These are phyloP conservation scores for Condylostoma magnum DNA, from an alignment of 169 alveolate species.

Conservation along the genomic window DNA sequence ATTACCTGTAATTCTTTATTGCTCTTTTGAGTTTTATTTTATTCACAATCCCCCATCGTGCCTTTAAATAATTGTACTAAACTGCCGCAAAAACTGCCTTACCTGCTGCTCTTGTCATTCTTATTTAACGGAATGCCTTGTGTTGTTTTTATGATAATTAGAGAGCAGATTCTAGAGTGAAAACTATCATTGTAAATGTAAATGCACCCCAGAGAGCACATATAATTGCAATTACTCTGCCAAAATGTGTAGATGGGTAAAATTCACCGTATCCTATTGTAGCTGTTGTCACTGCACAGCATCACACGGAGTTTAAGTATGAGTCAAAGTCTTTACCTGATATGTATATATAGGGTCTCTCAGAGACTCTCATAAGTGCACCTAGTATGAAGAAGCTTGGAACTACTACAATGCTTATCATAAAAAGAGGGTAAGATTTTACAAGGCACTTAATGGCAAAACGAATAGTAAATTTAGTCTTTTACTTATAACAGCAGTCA, in stretches of 20 bases:
- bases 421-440: slow-evolving; percentile 13
- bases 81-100: too few relatives aligned
- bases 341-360: slow-evolving; percentile 30
- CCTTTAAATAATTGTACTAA: too few relatives aligned
- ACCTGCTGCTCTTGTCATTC: neutral
- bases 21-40: too few relatives aligned
- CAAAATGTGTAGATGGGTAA: slow-evolving; percentile 22
- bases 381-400: slow-evolving; percentile 7
- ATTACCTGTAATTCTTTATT: too few relatives aligned
- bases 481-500: neutral
- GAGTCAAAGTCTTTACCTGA: slow-evolving; percentile 15
- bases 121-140: neutral
- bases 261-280: slow-evolving; percentile 31
- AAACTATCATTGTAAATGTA: slow-evolving; percentile 23
- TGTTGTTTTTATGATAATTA: slow-evolving; percentile 6
- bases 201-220: slow-evolving; percentile 31
- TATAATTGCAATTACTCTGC: slow-evolving; percentile 12
- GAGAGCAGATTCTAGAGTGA: slow-evolving; percentile 1
- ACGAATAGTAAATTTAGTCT: neutral
- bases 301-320: neutral
- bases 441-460: slow-evolving; percentile 5
- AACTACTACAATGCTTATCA: neutral
- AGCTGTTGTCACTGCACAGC: slow-evolving; percentile 14
- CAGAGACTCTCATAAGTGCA: slow-evolving; percentile 25
- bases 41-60: too few relatives aligned